Percentiles rank a stretch among this genome's conserved stretches.
Evolutionary conservation across 2,329 filamentous ascomycete species (phyloP).

Genomic region (Fusarium transvaalense): DNA sequence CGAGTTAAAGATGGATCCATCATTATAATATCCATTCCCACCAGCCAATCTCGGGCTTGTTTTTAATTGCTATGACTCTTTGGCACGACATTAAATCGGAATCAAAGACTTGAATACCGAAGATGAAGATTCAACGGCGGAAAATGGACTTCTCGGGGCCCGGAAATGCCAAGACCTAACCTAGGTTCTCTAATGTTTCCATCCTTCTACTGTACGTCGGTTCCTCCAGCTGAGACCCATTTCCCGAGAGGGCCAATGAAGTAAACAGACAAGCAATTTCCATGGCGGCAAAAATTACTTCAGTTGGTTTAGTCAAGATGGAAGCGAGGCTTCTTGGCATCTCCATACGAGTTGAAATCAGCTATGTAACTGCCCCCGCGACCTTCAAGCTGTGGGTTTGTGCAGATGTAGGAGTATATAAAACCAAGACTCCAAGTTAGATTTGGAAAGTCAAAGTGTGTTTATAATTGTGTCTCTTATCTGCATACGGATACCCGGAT

Average conservation of each 20-base stretch:
- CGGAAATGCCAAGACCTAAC: conserved; percentile 7
- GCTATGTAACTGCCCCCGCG: too few species aligned
- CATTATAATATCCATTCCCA: neutral
- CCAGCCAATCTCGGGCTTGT: conserved; percentile 6
- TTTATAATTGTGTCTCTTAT: neutral
- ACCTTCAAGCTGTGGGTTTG: neutral
- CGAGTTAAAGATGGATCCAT: neutral
- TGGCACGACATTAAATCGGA: neutral
- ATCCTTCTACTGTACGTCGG: neutral
- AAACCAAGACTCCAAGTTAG: neutral
- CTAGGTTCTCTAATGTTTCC: neutral
- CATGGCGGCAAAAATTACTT: conserved; percentile 12
- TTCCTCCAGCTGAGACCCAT: neutral
- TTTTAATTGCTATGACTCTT: neutral
- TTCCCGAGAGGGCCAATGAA: neutral
- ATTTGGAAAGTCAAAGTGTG: neutral
- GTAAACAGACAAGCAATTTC: neutral
- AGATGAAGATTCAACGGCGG: neutral
- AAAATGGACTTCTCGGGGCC: conserved; percentile 3
- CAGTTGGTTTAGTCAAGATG: conserved; percentile 12
- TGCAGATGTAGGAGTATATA: neutral
- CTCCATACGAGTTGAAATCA: neutral
- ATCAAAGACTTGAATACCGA: neutral
- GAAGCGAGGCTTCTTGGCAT: conserved; percentile 16
- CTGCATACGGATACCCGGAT: neutral